Evolutionary conservation across 257 asterid species (phyloP).

Genomic region (Gynochthodes officinalis): DNA sequence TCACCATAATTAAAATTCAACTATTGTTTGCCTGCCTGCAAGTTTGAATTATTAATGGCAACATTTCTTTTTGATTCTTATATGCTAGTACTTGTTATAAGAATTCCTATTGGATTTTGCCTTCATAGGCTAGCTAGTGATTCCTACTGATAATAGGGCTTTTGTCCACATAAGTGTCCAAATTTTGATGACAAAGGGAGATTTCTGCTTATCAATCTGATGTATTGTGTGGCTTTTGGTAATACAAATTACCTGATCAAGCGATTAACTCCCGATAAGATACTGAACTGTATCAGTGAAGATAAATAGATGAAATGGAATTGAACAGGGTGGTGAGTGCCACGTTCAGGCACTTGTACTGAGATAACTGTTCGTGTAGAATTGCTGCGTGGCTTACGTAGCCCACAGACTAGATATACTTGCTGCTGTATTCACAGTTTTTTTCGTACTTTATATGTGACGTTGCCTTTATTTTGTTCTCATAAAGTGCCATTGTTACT

Average conservation of each 20-base stretch:
- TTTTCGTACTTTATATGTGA: not conserved
- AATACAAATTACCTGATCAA: not conserved
- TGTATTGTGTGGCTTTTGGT: not conserved
- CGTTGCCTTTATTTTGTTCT: not conserved
- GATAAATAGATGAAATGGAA: not conserved
- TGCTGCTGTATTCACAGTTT: not conserved
- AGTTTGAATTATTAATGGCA: not conserved
- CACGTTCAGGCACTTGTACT: not conserved
- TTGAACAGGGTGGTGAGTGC: not conserved
- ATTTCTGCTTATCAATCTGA: not conserved
- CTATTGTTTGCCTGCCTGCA: not conserved
- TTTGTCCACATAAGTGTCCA: not conserved
- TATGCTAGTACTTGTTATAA: not conserved
- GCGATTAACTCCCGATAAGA: not conserved
- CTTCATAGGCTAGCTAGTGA: not conserved
- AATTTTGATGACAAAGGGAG: not conserved
- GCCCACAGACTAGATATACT: not conserved
- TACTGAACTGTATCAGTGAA: not conserved
- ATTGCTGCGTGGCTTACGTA: not conserved
- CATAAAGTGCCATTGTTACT: not conserved
- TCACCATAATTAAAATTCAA: not conserved
- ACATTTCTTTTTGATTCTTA: not conserved
- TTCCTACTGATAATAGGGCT: not conserved
- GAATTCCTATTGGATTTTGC: not conserved
- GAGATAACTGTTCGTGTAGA: not conserved